A percentile compares a stretch with the other conserved stretches of the same genome.
phyloP scores from a whole-genome alignment of 208 protist species.

The Phytomonas francai region DNA sequence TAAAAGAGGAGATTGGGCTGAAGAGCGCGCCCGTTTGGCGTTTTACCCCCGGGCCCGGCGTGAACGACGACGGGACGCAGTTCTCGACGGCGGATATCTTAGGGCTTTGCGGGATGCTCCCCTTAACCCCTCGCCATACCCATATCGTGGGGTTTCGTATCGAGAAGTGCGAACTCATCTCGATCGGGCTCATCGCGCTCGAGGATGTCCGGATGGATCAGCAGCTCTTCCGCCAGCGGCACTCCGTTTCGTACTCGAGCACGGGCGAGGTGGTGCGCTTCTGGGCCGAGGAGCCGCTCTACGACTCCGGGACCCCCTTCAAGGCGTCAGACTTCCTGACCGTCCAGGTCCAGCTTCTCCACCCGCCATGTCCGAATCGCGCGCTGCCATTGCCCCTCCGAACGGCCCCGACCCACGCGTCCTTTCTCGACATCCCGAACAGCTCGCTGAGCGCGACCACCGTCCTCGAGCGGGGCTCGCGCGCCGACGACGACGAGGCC shows the following conservation, averaged over 20 bases:
- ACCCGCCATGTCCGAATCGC: slow-evolving; percentile 16
- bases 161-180: slow-evolving; percentile 69
- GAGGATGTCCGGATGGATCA: slow-evolving; percentile 30
- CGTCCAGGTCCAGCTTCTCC: slow-evolving; percentile 39
- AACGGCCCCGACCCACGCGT: slow-evolving; percentile 8
- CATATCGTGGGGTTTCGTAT: slow-evolving; percentile 61
- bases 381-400: slow-evolving; percentile 15
- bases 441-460: slow-evolving; percentile 7
- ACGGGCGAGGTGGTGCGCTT: slow-evolving; percentile 69
- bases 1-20: slow-evolving; percentile 47
- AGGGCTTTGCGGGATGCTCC: slow-evolving; percentile 58
- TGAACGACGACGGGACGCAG: slow-evolving; percentile 36
- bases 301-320: slow-evolving; percentile 31
- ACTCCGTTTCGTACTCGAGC: slow-evolving; percentile 69
- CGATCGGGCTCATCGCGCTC: slow-evolving; percentile 58
- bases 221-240: slow-evolving; percentile 38
- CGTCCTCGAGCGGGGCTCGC: not conserved
- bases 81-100: slow-evolving; percentile 77
- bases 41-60: slow-evolving; percentile 68
- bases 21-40: slow-evolving; percentile 42
- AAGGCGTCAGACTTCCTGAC: slow-evolving; percentile 50
- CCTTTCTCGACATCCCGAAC: slow-evolving; percentile 8
- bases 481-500: not conserved
- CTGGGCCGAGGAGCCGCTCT: slow-evolving; percentile 28
- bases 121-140: slow-evolving; percentile 31